phyloP scores from a whole-genome alignment of 768 basidiomycete species.

The Dacryopinax spathularia region DNA sequence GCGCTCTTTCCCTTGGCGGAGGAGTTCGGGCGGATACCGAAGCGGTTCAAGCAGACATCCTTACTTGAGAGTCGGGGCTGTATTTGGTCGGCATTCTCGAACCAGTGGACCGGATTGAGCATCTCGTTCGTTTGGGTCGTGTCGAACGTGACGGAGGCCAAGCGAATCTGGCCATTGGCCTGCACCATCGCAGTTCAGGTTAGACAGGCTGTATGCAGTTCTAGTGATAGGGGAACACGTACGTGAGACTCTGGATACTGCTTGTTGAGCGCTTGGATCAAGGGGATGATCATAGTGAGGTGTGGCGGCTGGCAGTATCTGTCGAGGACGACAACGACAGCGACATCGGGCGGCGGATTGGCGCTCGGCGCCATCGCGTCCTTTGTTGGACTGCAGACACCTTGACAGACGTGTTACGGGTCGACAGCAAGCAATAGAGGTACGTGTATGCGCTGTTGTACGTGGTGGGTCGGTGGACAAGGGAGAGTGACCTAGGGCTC shows the following conservation, averaged over 20 bases:
- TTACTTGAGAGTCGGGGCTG: background rate
- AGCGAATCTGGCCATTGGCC: background rate
- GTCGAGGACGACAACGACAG: background rate
- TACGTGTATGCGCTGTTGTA: no score
- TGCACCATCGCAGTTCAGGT: background rate
- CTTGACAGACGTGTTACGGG: no score
- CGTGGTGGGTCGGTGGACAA: no score
- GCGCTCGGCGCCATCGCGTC: background rate
- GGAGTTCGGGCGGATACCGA: background rate
- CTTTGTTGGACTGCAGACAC: background rate
- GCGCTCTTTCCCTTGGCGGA: background rate
- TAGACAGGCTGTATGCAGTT: background rate
- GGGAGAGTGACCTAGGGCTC: no score
- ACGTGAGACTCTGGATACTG: background rate
- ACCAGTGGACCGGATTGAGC: background rate
- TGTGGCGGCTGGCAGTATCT: background rate
- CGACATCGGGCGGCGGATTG: background rate
- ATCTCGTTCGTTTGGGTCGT: conserved; percentile 1
- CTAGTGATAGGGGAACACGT: background rate
- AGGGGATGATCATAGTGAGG: background rate
- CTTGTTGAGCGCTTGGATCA: background rate
- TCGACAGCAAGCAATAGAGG: no score
- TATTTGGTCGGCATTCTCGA: background rate
- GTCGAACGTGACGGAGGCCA: conserved; percentile 1
- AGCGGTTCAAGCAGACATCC: background rate